These are phyloP conservation scores for Plasmodium ovale DNA, from an alignment of 169 alveolate species.

Conservation along the genomic window DNA sequence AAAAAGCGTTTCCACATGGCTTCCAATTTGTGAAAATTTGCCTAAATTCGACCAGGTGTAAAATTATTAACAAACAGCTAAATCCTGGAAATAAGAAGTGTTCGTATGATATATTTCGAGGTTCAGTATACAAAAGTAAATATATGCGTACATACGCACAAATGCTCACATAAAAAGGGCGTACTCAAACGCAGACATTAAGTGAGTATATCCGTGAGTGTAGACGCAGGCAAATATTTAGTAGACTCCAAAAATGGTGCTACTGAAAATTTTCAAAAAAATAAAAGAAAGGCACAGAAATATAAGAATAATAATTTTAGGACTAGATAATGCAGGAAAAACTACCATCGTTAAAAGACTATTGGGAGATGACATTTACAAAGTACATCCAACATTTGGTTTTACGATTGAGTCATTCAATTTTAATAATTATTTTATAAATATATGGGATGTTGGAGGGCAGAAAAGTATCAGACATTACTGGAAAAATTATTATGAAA, in stretches of 20 bases:
- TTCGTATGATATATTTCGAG: too few species aligned
- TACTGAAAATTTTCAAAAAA: conserved; percentile 92
- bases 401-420: conserved; percentile 93
- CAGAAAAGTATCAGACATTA: conserved; percentile 97
- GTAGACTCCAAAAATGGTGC: conserved; percentile 93
- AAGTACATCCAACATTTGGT: conserved; percentile 96
- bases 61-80: too few species aligned
- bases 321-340: conserved; percentile 98
- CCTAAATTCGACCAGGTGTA: too few species aligned
- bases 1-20: too few species aligned
- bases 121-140: too few species aligned
- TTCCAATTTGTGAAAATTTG: too few species aligned
- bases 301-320: conserved; percentile 95
- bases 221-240: too few species aligned
- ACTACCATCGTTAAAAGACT: conserved; percentile 95
- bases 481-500: conserved; percentile 99
- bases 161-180: too few species aligned
- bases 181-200: too few species aligned
- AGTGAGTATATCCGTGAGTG: too few species aligned
- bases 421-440: conserved; percentile 87
- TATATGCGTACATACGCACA: too few species aligned
- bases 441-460: conserved; percentile 99
- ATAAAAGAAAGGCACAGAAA: conserved; percentile 95
- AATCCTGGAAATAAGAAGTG: too few species aligned
- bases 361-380: conserved; percentile 93